These are phyloP conservation scores for Fusarium humuli DNA, from an alignment of 2,329 filamentous ascomycete genomes.

Conservation along the genomic window DNA sequence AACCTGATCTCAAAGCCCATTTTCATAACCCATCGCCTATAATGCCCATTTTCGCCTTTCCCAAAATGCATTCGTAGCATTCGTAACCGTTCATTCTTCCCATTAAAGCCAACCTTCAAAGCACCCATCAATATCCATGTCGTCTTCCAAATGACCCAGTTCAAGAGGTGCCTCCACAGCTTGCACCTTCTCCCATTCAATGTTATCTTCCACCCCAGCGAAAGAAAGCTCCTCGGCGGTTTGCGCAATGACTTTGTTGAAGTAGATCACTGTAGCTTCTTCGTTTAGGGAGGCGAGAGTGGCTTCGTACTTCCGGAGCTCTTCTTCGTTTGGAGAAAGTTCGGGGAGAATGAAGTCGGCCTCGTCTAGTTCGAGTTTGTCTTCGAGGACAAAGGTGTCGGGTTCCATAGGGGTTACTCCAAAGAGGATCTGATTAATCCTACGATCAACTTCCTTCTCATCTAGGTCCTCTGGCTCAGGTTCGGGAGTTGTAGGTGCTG, in stretches of 20 bases:
- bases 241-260: neutral
- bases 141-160: neutral
- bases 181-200: constrained; percentile 1
- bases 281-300: neutral
- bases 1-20: neutral
- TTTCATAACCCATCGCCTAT: constrained; percentile 1
- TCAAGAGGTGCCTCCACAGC: neutral
- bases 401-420: neutral
- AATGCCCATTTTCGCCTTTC: neutral
- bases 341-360: neutral
- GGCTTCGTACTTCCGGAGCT: neutral
- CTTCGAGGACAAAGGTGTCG: neutral
- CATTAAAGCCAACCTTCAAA: neutral
- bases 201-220: neutral
- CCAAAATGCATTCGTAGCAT: neutral
- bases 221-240: neutral
- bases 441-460: neutral
- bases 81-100: neutral
- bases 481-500: neutral
- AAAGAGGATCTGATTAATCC: neutral
- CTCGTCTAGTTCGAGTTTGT: neutral
- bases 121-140: neutral
- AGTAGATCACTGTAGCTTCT: neutral
- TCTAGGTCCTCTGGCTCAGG: neutral
- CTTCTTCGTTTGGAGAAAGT: neutral